Conservation (phyloP, 2,329 filamentous ascomycete species). For the Trichoderma cornu-damae region DNA sequence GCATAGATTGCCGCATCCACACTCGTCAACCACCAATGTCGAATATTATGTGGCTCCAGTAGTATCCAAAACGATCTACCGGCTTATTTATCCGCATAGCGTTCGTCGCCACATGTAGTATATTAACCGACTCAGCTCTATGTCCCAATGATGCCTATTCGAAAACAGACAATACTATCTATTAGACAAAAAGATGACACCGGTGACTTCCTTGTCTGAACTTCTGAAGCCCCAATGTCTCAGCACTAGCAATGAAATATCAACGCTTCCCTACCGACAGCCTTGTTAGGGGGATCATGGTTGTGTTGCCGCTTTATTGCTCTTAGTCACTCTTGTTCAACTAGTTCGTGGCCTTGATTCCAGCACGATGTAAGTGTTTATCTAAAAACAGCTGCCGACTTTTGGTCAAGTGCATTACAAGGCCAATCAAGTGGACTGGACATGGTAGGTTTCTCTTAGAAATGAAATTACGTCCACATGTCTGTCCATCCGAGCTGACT, state of each 20-base stretch:
- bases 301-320: neutral
- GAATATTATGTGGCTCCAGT: neutral
- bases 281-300: neutral
- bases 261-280: neutral
- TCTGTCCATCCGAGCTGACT: neutral
- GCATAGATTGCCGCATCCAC: too few relatives aligned
- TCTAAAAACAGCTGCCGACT: neutral
- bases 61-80: neutral
- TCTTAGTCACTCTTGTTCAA: neutral
- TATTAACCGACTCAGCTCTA: neutral
- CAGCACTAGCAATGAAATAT: neutral
- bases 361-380: neutral
- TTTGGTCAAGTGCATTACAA: neutral
- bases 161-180: neutral
- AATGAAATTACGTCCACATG: too few relatives aligned
- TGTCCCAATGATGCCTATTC: neutral
- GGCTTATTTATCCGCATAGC: neutral
- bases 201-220: neutral
- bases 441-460: neutral
- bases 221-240: neutral
- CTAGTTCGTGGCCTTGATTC: neutral
- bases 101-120: neutral
- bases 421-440: neutral
- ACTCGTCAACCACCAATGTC: too few relatives aligned
- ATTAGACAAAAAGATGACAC: neutral